A percentile compares a stretch with the other conserved stretches of the same genome.
These are phyloP conservation scores for Stemphylium lycopersici DNA, from an alignment of 2,329 filamentous ascomycete species.

Conservation along the genomic window DNA sequence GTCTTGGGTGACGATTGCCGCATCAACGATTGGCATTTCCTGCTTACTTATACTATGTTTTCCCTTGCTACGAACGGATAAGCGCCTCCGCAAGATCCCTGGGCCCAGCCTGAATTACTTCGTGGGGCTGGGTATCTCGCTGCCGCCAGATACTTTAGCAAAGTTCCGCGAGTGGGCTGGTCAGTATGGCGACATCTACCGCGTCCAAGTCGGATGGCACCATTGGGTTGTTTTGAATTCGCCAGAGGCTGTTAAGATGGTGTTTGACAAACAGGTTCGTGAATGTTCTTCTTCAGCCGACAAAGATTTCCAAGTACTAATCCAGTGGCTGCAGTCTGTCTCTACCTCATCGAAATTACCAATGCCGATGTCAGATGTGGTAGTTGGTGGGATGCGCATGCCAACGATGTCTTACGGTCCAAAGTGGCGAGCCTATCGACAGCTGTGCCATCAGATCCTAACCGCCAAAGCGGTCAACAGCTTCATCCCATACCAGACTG, in stretches of 20 bases:
- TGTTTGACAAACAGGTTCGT: constrained; percentile 45
- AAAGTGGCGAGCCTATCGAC: constrained; percentile 45
- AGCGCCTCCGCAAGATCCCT: neutral
- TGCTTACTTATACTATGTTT: neutral
- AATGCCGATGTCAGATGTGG: constrained; percentile 44
- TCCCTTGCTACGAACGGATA: neutral
- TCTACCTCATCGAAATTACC: constrained; percentile 20
- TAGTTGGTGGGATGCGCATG: constrained; percentile 46
- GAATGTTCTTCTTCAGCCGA: neutral
- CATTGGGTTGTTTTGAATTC: constrained; percentile 52
- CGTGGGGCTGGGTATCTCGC: neutral
- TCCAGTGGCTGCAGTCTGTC: neutral
- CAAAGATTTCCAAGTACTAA: neutral
- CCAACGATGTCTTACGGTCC: constrained; percentile 45
- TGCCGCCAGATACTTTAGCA: neutral
- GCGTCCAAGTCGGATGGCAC: constrained; percentile 48
- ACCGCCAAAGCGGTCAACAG: constrained; percentile 39
- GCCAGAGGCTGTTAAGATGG: constrained; percentile 50
- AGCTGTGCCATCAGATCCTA: constrained; percentile 42
- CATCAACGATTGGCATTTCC: neutral
- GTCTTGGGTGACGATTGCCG: neutral
- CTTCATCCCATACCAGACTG: constrained; percentile 51
- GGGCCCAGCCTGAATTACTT: neutral
- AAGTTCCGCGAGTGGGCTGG: neutral
- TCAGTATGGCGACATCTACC: constrained; percentile 51